Evolutionary conservation across 2,329 filamentous ascomycete species (phyloP).

Genomic region (Domatiomyces catenatus): DNA sequence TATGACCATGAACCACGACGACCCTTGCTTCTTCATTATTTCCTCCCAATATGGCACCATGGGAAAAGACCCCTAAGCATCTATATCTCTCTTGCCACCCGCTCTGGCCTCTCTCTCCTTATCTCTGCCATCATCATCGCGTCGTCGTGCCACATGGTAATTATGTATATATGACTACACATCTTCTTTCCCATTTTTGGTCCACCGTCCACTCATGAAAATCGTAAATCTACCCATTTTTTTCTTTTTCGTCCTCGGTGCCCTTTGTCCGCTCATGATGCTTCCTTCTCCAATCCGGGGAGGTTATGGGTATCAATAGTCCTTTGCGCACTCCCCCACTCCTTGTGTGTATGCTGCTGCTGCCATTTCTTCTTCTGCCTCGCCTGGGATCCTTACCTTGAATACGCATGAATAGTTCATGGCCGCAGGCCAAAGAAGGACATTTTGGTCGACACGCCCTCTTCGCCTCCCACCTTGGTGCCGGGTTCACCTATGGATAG

Average conservation of each 20-base stretch:
- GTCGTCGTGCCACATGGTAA: not conserved
- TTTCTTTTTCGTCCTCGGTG: not conserved
- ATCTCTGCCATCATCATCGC: not conserved
- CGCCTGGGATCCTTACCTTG: not conserved
- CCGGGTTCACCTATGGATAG: not conserved
- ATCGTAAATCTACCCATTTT: not conserved
- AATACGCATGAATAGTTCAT: not conserved
- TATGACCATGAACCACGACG: not conserved
- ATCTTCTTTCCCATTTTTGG: not conserved
- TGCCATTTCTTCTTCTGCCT: not conserved
- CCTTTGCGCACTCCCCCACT: not conserved
- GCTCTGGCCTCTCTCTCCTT: not conserved
- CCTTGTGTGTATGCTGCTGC: not conserved
- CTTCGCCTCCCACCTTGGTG: not conserved
- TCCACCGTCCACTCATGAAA: not conserved
- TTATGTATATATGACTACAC: not conserved
- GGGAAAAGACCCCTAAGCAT: no score
- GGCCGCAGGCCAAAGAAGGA: not conserved
- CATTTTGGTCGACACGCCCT: not conserved
- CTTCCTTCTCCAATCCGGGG: not conserved
- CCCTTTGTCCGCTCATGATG: not conserved
- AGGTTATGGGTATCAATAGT: not conserved
- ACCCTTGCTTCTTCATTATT: no score
- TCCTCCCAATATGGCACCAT: not conserved
- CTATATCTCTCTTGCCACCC: no score